Base-by-base conservation (phyloP, 2,329 filamentous ascomycete species). In the Chrysosporium keratinophilum region DNA sequence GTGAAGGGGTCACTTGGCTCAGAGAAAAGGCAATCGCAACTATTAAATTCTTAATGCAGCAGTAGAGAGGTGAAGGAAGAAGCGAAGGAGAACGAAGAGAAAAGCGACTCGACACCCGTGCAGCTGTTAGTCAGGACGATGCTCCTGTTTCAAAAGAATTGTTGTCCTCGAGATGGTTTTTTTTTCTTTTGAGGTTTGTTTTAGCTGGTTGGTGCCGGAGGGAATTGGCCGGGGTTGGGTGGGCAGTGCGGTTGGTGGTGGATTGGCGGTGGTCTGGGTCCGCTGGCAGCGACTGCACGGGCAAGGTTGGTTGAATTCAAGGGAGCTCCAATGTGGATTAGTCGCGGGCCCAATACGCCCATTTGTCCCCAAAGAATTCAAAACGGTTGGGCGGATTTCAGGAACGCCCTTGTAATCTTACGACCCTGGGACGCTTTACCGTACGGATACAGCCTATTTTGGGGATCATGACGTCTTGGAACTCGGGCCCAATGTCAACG, bases 341-440 rank as follows among this genome's bases (percentile, higher is more conserved):
- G 68, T 61, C 63, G 51, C 53, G 50, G 54, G 44, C 56, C n/a
- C n/a, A n/a, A n/a, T n/a, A n/a, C n/a, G n/a, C n/a, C n/a, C 56
- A 47, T 59, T 52, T 59, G 39, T 59, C 65, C 66, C 66, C 57
- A 59, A 66, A 67, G 65, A 65, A 60, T 57, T 60, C 61, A 58
- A 64, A 67, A 67, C 58, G 64, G 67, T 68, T 69, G 67, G 65
- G 65, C 61, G 9, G 41, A 28, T n/a, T 5, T 64, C 58, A 57
- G 47, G 35, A 9, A 49, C 49, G 31, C 11, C 23, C 23, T 28
- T 3, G 23, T 28, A 28, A 28, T 28, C 7, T 28, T 28, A 28
- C 23, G 23, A 3, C 23, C 23, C 23, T 28, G 23, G 23, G 7
- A 7, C 23, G 20, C 11, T n/a, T 19, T 10, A 28, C 51, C 43